Evolutionary conservation across 805 yeast genomes (phyloP).

Genomic region (Yarrowia porcina): DNA sequence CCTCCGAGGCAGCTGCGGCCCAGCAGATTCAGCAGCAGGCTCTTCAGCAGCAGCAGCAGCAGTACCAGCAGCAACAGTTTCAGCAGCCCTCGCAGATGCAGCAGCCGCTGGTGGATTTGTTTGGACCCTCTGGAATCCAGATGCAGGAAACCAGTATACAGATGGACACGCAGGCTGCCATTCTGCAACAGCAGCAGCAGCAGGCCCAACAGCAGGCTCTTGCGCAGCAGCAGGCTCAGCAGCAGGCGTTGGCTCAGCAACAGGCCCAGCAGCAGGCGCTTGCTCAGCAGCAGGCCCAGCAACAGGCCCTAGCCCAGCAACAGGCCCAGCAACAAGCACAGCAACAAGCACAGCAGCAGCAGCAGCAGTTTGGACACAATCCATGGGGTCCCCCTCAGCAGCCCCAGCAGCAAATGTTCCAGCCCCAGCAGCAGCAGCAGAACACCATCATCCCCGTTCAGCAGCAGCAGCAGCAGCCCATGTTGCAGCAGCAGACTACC

Average conservation of each 20-base stretch:
- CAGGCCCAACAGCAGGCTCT: slow-evolving; percentile 26
- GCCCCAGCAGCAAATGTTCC: slow-evolving; percentile 27
- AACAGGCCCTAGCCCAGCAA: slow-evolving; percentile 30
- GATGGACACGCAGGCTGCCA: slow-evolving; percentile 25
- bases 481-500: slow-evolving; percentile 2
- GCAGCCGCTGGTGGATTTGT: slow-evolving; percentile 30
- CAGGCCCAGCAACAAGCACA: slow-evolving; percentile 29
- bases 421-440: slow-evolving; percentile 28
- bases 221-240: slow-evolving; percentile 27
- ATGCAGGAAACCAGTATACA: slow-evolving; percentile 31
- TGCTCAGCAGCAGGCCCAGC: slow-evolving; percentile 32
- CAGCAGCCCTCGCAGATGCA: slow-evolving; percentile 32
- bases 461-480: slow-evolving; percentile 5
- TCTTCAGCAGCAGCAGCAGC: slow-evolving; percentile 31
- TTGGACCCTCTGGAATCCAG: slow-evolving; percentile 21
- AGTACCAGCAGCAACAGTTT: slow-evolving; percentile 31
- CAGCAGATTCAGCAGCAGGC: slow-evolving; percentile 32
- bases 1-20: slow-evolving; percentile 30
- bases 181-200: slow-evolving; percentile 23
- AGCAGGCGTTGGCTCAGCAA: slow-evolving; percentile 21
- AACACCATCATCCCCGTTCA: neutral
- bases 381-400: slow-evolving; percentile 24
- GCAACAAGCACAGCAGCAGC: slow-evolving; percentile 30
- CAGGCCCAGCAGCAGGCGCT: slow-evolving; percentile 27
- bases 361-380: slow-evolving; percentile 28